These are phyloP conservation scores for Climacium dendroides DNA, from an alignment of 225 moss, liverwort and hornwort species.

Conservation along the genomic window DNA sequence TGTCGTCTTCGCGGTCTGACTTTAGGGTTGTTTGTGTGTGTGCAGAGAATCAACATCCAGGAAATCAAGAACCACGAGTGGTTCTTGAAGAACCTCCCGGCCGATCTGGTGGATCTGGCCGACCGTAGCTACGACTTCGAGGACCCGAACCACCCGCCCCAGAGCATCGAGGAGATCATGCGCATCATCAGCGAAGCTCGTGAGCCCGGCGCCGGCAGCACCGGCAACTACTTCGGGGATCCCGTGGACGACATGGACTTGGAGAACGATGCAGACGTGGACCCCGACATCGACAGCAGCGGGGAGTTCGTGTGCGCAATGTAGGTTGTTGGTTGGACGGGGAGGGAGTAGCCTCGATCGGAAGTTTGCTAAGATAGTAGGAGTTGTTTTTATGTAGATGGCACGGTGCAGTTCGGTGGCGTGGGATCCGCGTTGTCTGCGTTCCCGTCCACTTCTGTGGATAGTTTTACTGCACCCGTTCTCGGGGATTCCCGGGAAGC, in stretches of 20 bases:
- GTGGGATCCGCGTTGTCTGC: background rate
- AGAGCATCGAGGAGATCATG: conserved; percentile 90
- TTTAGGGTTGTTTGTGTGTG: background rate
- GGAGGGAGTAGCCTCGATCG: background rate
- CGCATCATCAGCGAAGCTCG: conserved; percentile 49
- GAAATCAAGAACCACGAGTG: conserved; percentile 93
- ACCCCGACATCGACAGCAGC: conserved; percentile 73
- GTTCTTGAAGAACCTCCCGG: conserved; percentile 89
- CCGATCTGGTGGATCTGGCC: conserved; percentile 52
- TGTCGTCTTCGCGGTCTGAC: background rate
- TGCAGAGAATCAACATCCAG: conserved; percentile 71
- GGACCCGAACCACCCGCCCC: conserved; percentile 92
- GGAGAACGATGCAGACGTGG: conserved; percentile 69
- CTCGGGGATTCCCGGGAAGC: background rate
- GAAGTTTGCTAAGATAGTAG: background rate
- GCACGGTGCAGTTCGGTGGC: background rate
- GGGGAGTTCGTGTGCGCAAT: conserved; percentile 96
- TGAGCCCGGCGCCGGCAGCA: conserved; percentile 24
- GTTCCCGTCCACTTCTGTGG: conserved; percentile 2
- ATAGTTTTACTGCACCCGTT: conserved; percentile 17
- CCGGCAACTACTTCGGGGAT: conserved; percentile 48
- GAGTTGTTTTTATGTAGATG: background rate
- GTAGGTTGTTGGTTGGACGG: background rate
- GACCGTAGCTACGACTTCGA: conserved; percentile 84
- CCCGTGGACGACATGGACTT: conserved; percentile 69